phyloP scores from a whole-genome alignment of 1,284 basidiomycete genomes.

The Heterobasidion occidentale region DNA sequence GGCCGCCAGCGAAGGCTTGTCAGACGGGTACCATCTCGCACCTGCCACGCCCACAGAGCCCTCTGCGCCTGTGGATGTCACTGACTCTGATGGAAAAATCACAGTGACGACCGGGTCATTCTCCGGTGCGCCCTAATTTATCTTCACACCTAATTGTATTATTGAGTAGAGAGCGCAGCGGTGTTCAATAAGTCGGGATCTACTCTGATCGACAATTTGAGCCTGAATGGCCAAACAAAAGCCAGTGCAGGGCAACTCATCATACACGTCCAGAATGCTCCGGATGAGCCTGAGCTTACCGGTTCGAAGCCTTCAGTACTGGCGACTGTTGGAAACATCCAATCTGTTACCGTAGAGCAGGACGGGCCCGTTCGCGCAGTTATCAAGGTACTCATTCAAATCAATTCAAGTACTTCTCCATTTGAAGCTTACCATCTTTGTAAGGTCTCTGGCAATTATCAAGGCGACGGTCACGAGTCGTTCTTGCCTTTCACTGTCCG shows the following conservation, averaged over 20 bases:
- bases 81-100: constrained; percentile 17
- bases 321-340: constrained; percentile 22
- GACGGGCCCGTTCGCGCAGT: constrained; percentile 33
- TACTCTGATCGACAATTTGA: constrained; percentile 23
- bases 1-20: constrained; percentile 20
- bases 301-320: constrained; percentile 22
- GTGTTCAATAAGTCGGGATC: constrained; percentile 28
- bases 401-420: not conserved
- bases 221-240: constrained; percentile 21
- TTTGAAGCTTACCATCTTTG: not conserved
- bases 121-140: constrained; percentile 17
- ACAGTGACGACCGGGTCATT: constrained; percentile 30
- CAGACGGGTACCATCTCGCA: constrained; percentile 19
- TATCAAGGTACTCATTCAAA: constrained; percentile 22
- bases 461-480: constrained; percentile 24
- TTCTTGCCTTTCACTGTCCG: constrained; percentile 32
- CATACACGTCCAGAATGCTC: constrained; percentile 26
- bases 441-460: constrained; percentile 32
- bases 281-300: constrained; percentile 24
- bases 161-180: constrained; percentile 12
- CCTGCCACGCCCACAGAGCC: constrained; percentile 30
- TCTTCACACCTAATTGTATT: not conserved
- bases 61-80: constrained; percentile 25
- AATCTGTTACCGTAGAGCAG: constrained; percentile 28
- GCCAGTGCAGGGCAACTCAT: constrained; percentile 26